These are phyloP conservation scores for Tanacetum coccineum DNA, from an alignment of 129 eudicot species.

Conservation along the genomic window DNA sequence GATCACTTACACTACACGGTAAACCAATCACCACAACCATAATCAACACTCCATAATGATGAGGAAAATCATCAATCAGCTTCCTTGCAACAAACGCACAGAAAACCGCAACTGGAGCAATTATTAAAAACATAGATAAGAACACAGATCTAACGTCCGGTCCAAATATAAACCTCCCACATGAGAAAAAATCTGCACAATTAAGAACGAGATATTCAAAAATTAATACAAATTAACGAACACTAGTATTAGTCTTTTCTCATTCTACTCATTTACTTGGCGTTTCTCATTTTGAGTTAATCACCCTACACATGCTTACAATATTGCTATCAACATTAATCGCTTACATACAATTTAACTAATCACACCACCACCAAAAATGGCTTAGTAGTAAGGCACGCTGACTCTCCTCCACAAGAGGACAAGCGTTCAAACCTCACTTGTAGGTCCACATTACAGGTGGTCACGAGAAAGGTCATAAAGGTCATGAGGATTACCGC, in stretches of 20 bases:
- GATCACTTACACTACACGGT: constrained; percentile 59
- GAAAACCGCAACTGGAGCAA: constrained; percentile 65
- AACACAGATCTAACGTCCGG: constrained; percentile 72
- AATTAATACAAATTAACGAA: constrained; percentile 8
- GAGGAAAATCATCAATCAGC: constrained; percentile 52
- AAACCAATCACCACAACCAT: constrained; percentile 40
- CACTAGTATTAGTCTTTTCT: neutral
- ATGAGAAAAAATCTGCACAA: constrained; percentile 66
- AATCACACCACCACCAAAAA: no score
- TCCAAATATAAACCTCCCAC: constrained; percentile 78
- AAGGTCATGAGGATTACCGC: no score
- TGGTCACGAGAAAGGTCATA: no score
- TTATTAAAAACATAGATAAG: constrained; percentile 56
- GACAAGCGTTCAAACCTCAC: no score
- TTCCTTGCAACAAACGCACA: constrained; percentile 69
- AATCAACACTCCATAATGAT: constrained; percentile 51
- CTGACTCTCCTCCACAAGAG: no score
- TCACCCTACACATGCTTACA: no score
- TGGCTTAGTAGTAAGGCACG: no score
- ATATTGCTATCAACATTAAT: no score
- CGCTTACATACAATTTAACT: no score
- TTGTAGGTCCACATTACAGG: no score
- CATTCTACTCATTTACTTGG: neutral
- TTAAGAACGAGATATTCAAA: constrained; percentile 10
- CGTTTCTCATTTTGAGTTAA: no score